Evolutionary conservation across 1,139 yeast genomes (phyloP), one percentile per base, ranked within the genome.

Genomic region (Saccharomyces hybrid): DNA sequence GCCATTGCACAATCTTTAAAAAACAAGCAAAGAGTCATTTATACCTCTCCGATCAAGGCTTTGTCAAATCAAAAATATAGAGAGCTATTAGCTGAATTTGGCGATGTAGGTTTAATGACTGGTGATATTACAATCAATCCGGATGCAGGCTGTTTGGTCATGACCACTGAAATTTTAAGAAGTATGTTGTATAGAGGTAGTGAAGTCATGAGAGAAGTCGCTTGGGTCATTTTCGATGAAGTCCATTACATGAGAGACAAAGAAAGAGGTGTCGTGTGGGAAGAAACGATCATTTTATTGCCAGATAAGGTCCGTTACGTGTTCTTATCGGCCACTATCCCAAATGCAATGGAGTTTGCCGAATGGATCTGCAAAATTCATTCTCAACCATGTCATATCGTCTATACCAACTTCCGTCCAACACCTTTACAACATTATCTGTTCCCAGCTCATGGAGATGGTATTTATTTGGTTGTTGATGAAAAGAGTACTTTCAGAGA

Each of bases 191-290:
- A 90, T 69, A 77, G 96, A 70, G 97, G 97, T 57, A 88, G 96
- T 8, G 98, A 91, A 68, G 82, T 91, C 52, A 89, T 91, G 84
- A 79, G 98, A 72, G 98, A 91, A 75, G 97, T 91, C 50, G 97
- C 95, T 13, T 91, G 95, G 88, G 97, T 91, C 51, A 84, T 91
- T 47, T 91, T 91, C 64, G 98, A 90, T 72, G 98, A 91, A 68
- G 96, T 91, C 48, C 98, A 91, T 74, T 91, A 91, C 71, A 91
- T 91, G 84, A 84, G 96, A 75, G 97, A 90, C 70, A 85, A 88
- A 63, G 93, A 90, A 60, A 83, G 99, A 73, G 99, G 99, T 69
- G 99, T 93, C 49, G 99, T 93, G 42, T 93, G 99, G 99, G 99
- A 93, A 75, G 99, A 93, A 73, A 95, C 96, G 23, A 93, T 93